Base-by-base conservation (phyloP, 2,329 filamentous ascomycete genomes). In the Gyromitra esculenta region DNA sequence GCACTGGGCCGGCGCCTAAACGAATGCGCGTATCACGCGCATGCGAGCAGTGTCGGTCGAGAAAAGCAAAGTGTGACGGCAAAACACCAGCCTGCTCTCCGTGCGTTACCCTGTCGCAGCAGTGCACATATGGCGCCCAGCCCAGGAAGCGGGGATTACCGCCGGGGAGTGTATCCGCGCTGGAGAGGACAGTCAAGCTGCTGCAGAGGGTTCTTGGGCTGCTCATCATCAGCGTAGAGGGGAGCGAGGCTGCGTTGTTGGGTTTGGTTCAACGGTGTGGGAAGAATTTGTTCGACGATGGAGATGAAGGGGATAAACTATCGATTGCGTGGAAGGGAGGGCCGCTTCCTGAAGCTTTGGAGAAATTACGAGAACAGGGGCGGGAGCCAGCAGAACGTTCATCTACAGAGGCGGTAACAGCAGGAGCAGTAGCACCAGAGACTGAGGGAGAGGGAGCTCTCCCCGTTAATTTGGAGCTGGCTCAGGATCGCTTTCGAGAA, bases 61-160 rank as follows among this genome's bases (percentile, higher is more conserved):
- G 89, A 65, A 87, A 90, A 77, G 91, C 92, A 82, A 92, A 91
- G 81, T 93, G 91, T 83, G 91, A 93, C 81, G 91, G 91, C 15
- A 85, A 85, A 9, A 88, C 89, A 79, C 91, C 91, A 5, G 85
- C 85, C 13, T 93, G 91, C 82, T 89, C 88, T 60, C 90, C 90
- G 1, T 93, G 91, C 83, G 86, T 86, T 5, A 85, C 87, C 3
- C 88, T 91, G 76, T 88, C 87, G 69, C 86, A 91, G 63, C 82
- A 86, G 43, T 94, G 92, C 82, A 90, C 90, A 15, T 94, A 94
- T 82, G 89, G 91, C 77, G 87, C 90, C 69, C 89, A 89, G 69
- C 89, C 91, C 6, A 93, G 92, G 83, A 93, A 93, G 82, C 87
- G 92, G 78, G 92, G 92, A 2, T 89, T 94, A 9, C 91, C 91